These are phyloP conservation scores for Pisolithus marmoratus DNA, from an alignment of 768 basidiomycete species.

Conservation along the genomic window DNA sequence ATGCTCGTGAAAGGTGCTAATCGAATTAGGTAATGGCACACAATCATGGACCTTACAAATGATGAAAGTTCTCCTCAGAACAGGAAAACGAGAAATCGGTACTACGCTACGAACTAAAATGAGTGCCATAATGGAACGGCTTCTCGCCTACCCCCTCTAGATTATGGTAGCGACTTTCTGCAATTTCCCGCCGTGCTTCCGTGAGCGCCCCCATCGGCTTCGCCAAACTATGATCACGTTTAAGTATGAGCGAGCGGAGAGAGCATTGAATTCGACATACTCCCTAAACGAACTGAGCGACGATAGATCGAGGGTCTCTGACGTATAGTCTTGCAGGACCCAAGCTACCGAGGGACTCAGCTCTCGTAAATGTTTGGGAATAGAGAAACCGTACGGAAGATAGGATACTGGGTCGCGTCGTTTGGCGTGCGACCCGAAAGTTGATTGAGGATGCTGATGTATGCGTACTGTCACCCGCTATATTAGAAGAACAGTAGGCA, in stretches of 20 bases:
- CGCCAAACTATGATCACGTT: slow-evolving; percentile 48
- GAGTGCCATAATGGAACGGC: slow-evolving; percentile 92
- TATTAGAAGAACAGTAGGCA: background rate
- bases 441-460: slow-evolving; percentile 85
- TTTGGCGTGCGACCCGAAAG: slow-evolving; percentile 89
- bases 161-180: slow-evolving; percentile 66
- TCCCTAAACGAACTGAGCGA: slow-evolving; percentile 64
- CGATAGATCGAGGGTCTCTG: slow-evolving; percentile 58
- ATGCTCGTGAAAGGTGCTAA: slow-evolving; percentile 88
- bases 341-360: slow-evolving; percentile 51
- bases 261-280: slow-evolving; percentile 36
- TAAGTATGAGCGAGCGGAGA: background rate
- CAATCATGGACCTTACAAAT: slow-evolving; percentile 70
- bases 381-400: slow-evolving; percentile 58
- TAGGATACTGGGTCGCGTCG: slow-evolving; percentile 92
- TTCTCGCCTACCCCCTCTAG: slow-evolving; percentile 76
- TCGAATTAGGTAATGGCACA: slow-evolving; percentile 90
- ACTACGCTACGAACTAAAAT: slow-evolving; percentile 67
- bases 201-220: slow-evolving; percentile 92
- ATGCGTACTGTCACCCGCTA: slow-evolving; percentile 60
- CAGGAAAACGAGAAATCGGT: background rate
- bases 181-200: slow-evolving; percentile 65
- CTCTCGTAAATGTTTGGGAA: background rate
- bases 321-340: slow-evolving; percentile 83
- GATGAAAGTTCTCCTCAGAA: background rate